Evolutionary conservation across 768 basidiomycete species (phyloP).

Genomic region (Suillus alpinus): DNA sequence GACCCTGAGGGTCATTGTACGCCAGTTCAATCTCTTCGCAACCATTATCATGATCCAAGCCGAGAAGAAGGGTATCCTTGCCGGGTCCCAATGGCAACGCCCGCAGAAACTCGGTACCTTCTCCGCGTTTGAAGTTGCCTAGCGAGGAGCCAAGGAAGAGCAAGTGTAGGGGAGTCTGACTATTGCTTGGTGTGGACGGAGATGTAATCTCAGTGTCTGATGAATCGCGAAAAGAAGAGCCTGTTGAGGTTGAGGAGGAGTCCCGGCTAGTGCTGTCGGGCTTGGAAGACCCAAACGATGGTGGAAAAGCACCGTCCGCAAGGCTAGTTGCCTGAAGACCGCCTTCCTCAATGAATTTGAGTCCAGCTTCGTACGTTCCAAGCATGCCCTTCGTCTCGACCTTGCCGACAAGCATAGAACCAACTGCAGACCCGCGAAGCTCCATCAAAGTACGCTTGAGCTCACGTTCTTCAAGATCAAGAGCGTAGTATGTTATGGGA

Average conservation of each 20-base stretch:
- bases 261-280: conserved; percentile 22
- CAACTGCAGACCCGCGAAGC: conserved; percentile 63
- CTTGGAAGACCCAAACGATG: conserved; percentile 10
- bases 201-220: conserved; percentile 11
- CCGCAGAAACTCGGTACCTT: conserved; percentile 69
- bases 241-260: conserved; percentile 38
- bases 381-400: conserved; percentile 82
- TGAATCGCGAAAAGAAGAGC: conserved; percentile 19
- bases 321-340: conserved; percentile 17
- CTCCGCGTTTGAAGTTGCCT: conserved; percentile 81
- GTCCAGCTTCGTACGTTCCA: conserved; percentile 88
- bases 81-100: conserved; percentile 75
- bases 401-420: conserved; percentile 61
- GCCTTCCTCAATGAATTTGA: conserved; percentile 67
- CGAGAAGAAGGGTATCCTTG: conserved; percentile 84
- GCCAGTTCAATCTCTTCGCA: conserved; percentile 72
- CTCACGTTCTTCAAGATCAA: conserved; percentile 88
- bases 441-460: conserved; percentile 74
- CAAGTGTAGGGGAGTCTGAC: conserved; percentile 64
- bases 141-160: conserved; percentile 91
- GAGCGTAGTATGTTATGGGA: conserved; percentile 82
- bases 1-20: conserved; percentile 79
- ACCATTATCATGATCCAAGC: conserved; percentile 84
- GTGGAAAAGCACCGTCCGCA: conserved; percentile 1
- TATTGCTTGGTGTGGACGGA: conserved; percentile 47